These are phyloP conservation scores for Aspergillus flavus DNA, from an alignment of 2,329 filamentous ascomycete genomes.

Conservation along the genomic window DNA sequence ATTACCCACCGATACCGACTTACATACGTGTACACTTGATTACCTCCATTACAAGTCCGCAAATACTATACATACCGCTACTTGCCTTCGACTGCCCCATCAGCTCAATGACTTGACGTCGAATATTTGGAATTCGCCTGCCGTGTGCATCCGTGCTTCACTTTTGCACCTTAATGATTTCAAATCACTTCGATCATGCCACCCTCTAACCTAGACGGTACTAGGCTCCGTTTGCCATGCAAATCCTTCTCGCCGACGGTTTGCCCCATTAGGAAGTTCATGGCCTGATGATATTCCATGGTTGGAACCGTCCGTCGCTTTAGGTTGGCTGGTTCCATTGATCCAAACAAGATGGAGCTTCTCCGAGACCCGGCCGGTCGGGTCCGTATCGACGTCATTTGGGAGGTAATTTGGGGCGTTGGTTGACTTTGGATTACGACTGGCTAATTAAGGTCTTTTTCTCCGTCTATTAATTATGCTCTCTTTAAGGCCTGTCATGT, in stretches of 20 bases:
- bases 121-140: slow-evolving; percentile 14
- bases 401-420: neutral
- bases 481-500: too few relatives aligned
- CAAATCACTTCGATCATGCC: slow-evolving; percentile 15
- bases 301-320: neutral
- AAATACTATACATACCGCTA: neutral
- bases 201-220: slow-evolving; percentile 6
- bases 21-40: neutral
- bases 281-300: neutral
- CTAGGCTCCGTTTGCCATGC: neutral
- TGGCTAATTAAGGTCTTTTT: neutral
- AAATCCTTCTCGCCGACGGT: neutral
- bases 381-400: neutral
- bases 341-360: neutral
- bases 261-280: neutral
- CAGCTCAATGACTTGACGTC: neutral
- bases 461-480: neutral
- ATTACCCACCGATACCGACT: neutral
- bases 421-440: neutral
- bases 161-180: neutral
- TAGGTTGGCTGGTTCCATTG: neutral
- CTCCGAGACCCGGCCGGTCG: slow-evolving; percentile 1
- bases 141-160: neutral
- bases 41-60: neutral
- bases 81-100: neutral